A percentile compares a stretch with the other conserved stretches of the same genome.
phyloP scores from a whole-genome alignment of 768 basidiomycete genomes.

The Lactarius vividus region DNA sequence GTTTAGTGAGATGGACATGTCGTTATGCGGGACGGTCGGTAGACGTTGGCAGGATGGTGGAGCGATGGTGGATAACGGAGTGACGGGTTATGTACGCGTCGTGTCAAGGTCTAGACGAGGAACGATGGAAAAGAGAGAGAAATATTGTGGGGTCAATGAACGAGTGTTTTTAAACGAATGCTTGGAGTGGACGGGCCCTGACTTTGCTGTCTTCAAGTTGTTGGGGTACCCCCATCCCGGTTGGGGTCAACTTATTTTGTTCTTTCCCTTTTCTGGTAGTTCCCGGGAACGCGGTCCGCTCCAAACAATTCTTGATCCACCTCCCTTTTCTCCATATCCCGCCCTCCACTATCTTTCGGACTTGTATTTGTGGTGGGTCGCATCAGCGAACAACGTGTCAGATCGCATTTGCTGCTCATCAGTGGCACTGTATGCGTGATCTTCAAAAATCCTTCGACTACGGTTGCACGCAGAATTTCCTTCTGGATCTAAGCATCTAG shows the following conservation, averaged over 20 bases:
- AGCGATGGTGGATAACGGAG: neutral
- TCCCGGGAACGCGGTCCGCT: neutral
- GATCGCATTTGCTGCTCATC: neutral
- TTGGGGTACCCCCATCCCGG: slow-evolving; percentile 19
- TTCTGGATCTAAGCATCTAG: neutral
- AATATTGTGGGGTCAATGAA: slow-evolving; percentile 9
- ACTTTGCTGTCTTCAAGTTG: neutral
- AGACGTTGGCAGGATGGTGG: slow-evolving; percentile 38
- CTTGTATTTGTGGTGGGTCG: slow-evolving; percentile 10
- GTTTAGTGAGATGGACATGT: slow-evolving; percentile 55
- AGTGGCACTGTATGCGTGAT: neutral
- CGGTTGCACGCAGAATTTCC: neutral
- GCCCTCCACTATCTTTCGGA: neutral
- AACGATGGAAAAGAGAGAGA: neutral
- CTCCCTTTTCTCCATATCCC: neutral
- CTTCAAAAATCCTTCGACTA: neutral
- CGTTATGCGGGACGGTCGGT: slow-evolving; percentile 34
- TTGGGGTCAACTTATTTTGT: neutral
- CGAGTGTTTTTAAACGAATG: slow-evolving; percentile 19
- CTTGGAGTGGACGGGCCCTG: neutral
- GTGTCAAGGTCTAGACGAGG: neutral
- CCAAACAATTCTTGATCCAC: neutral
- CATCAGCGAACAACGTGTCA: too few relatives aligned
- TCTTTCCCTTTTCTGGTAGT: neutral
- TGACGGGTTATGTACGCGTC: slow-evolving; percentile 3